A percentile compares a stretch with the other conserved stretches of the same genome.
Evolutionary conservation across 768 basidiomycete species (phyloP).

Genomic region (Tricholoma flavovirens): DNA sequence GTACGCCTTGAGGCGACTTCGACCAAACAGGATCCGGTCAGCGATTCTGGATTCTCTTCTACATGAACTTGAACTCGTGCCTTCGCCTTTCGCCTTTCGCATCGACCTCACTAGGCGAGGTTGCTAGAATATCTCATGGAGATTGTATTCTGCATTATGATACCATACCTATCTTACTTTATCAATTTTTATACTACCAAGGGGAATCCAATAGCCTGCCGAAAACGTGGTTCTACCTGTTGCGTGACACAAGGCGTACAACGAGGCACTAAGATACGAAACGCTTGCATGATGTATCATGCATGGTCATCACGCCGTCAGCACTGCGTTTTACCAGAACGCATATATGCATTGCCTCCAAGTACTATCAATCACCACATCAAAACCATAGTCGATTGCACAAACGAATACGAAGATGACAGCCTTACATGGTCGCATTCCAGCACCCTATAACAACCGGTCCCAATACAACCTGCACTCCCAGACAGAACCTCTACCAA

Average conservation of each 20-base stretch:
- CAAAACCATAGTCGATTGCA: background rate
- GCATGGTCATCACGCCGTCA: slow-evolving; percentile 32
- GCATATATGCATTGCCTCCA: slow-evolving; percentile 10
- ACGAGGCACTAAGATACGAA: slow-evolving; percentile 4
- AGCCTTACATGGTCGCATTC: slow-evolving; percentile 3
- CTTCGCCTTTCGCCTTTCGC: background rate
- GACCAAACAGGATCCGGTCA: slow-evolving; percentile 40
- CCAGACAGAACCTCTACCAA: slow-evolving; percentile 3
- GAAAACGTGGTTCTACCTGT: slow-evolving; percentile 16
- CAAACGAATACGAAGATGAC: slow-evolving; percentile 7
- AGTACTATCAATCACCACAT: slow-evolving; percentile 1
- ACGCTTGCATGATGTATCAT: slow-evolving; percentile 8
- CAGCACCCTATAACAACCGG: background rate
- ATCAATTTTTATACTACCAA: slow-evolving; percentile 12
- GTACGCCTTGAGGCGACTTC: slow-evolving; percentile 43
- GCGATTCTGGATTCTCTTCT: slow-evolving; percentile 46
- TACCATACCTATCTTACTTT: slow-evolving; percentile 12
- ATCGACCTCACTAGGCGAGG: background rate
- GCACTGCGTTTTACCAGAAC: slow-evolving; percentile 9
- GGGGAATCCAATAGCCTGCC: slow-evolving; percentile 4
- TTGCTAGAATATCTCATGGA: slow-evolving; percentile 6
- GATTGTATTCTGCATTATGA: slow-evolving; percentile 4
- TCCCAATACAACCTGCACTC: slow-evolving; percentile 5
- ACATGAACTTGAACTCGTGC: slow-evolving; percentile 18
- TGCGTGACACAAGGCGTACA: slow-evolving; percentile 5